These are phyloP conservation scores for Diddensiella santjacobensis DNA, from an alignment of 805 yeast genomes.

Conservation along the genomic window DNA sequence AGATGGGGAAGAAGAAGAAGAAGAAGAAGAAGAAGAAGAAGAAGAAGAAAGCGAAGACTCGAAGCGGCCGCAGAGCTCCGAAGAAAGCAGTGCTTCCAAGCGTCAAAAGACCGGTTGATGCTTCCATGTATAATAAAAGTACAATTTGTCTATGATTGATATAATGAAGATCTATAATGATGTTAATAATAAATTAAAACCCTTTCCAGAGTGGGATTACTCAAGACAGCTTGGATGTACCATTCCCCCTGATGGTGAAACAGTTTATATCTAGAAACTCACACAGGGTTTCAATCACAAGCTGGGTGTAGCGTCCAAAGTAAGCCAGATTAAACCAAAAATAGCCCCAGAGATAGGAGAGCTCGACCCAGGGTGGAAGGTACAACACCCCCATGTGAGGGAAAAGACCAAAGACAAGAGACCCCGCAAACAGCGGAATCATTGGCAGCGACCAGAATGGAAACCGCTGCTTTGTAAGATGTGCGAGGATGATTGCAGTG, in stretches of 20 bases:
- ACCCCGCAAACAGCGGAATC: constrained; percentile 38
- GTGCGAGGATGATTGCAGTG: constrained; percentile 63
- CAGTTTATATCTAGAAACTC: constrained; percentile 85
- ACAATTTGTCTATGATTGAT: background rate
- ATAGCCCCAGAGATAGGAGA: constrained; percentile 46
- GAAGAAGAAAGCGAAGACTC: background rate
- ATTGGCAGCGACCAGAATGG: constrained; percentile 72
- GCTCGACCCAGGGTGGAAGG: constrained; percentile 29
- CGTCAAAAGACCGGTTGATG: background rate
- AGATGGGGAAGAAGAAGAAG: constrained; percentile 4
- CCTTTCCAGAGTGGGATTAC: background rate
- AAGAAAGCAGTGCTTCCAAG: background rate
- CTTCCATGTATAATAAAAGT: background rate
- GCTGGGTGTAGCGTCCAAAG: constrained; percentile 64
- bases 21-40: constrained; percentile 8
- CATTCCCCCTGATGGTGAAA: constrained; percentile 34
- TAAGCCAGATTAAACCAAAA: constrained; percentile 65
- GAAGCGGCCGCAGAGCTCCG: background rate
- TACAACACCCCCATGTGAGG: constrained; percentile 47
- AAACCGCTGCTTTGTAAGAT: constrained; percentile 76
- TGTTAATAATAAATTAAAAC: background rate
- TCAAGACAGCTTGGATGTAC: constrained; percentile 1
- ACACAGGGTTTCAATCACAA: constrained; percentile 72
- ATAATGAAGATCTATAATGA: background rate
- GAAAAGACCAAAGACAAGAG: constrained; percentile 41